Evolutionary conservation across 805 yeast genomes (phyloP).

Genomic region (Wickerhamiella dianesei): DNA sequence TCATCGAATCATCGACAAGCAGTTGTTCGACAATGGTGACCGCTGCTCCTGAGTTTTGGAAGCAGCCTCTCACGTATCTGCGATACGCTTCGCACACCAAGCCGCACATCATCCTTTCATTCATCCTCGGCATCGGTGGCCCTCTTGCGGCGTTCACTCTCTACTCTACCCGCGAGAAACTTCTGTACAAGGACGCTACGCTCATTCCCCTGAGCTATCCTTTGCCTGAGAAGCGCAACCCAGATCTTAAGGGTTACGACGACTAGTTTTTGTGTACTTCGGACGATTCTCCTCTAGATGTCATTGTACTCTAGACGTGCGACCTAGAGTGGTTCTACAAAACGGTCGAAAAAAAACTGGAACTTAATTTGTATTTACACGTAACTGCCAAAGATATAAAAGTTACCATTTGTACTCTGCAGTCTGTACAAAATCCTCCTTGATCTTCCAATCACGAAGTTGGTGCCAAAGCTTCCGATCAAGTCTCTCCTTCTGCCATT

Average conservation of each 20-base stretch:
- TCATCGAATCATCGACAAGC: background rate
- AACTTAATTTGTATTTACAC: background rate
- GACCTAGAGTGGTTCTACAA: no score
- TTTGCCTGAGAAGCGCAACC: slow-evolving; percentile 18
- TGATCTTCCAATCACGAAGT: slow-evolving; percentile 28
- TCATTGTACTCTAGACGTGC: no score
- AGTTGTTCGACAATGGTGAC: slow-evolving; percentile 7
- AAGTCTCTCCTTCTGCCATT: slow-evolving; percentile 32
- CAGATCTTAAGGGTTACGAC: slow-evolving; percentile 25
- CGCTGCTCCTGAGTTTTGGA: slow-evolving; percentile 23
- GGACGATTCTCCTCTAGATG: no score
- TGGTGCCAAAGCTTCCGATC: slow-evolving; percentile 40
- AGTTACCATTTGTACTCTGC: slow-evolving; percentile 27
- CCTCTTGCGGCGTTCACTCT: slow-evolving; percentile 47
- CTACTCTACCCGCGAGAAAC: slow-evolving; percentile 59
- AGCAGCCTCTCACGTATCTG: slow-evolving; percentile 25
- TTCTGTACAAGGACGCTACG: slow-evolving; percentile 47
- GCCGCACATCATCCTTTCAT: slow-evolving; percentile 60
- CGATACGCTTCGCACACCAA: slow-evolving; percentile 64
- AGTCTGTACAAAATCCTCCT: slow-evolving; percentile 23
- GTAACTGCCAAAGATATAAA: background rate
- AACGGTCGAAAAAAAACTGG: no score
- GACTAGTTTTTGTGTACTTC: slow-evolving; percentile 22
- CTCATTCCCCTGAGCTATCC: slow-evolving; percentile 46
- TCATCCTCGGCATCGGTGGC: slow-evolving; percentile 50